These are phyloP conservation scores for Carex myosuroides DNA, from an alignment of 176 grass and related monocot species.

Conservation along the genomic window DNA sequence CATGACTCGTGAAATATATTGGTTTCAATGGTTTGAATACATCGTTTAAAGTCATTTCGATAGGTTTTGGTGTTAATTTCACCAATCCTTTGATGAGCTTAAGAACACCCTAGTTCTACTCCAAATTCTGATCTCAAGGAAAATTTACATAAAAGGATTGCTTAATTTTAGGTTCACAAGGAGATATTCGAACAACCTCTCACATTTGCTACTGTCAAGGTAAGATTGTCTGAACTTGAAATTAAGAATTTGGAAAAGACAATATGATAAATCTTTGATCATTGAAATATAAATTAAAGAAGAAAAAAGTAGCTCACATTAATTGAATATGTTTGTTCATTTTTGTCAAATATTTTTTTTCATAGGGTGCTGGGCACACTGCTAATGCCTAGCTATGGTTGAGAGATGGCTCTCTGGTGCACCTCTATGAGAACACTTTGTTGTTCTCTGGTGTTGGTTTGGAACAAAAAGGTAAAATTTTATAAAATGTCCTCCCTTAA, in stretches of 20 bases:
- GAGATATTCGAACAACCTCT: conserved; percentile 60
- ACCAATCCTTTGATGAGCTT: too few relatives aligned
- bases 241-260: neutral
- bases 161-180: conserved; percentile 40
- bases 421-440: neutral
- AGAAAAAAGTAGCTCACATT: neutral
- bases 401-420: neutral
- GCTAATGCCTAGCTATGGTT: conserved; percentile 3
- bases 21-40: too few relatives aligned
- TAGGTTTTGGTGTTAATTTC: too few relatives aligned
- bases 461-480: too few relatives aligned
- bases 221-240: neutral
- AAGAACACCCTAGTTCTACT: too few relatives aligned
- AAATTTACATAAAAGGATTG: neutral
- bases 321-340: too few relatives aligned
- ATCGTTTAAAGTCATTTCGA: too few relatives aligned
- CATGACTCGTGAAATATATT: too few relatives aligned
- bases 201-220: conserved; percentile 82
- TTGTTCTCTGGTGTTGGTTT: too few relatives aligned
- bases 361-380: conserved; percentile 7
- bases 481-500: too few relatives aligned
- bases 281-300: neutral
- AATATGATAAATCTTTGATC: neutral
- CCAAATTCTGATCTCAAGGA: neutral
- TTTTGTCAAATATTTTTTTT: neutral